Evolutionary conservation across 208 protist genomes (phyloP).

Genomic region (Naegleria fowleri): DNA sequence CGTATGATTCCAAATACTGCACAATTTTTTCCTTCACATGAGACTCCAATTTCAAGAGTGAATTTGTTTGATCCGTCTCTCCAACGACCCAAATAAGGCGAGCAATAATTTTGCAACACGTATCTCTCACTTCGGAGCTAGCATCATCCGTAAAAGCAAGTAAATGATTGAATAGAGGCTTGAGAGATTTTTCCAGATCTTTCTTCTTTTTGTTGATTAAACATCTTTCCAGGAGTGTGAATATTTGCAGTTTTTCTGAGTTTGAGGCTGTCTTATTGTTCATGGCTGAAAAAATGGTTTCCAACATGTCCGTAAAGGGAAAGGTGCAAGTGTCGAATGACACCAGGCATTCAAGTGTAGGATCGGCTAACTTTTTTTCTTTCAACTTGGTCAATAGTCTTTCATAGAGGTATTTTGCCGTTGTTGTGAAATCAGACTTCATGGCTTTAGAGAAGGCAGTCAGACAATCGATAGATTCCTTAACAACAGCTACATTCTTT

Average conservation of each 20-base stretch:
- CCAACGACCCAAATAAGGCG: not conserved
- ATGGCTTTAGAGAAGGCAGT: not conserved
- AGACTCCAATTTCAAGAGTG: not conserved
- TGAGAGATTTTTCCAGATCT: not conserved
- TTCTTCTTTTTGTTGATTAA: not conserved
- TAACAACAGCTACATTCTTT: not conserved
- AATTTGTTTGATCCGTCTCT: not conserved
- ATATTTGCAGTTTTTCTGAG: not conserved
- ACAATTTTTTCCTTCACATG: not conserved
- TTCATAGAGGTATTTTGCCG: not conserved
- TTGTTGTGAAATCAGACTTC: not conserved
- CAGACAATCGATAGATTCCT: not conserved
- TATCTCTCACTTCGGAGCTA: not conserved
- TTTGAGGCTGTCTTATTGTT: not conserved
- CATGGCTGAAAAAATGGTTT: not conserved
- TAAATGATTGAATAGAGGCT: not conserved
- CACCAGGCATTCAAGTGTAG: not conserved
- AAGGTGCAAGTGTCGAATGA: not conserved
- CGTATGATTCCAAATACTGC: not conserved
- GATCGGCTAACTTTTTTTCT: slow-evolving; percentile 18
- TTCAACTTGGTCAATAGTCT: not conserved
- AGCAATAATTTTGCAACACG: not conserved
- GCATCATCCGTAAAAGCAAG: slow-evolving; percentile 11
- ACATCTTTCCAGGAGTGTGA: not conserved
- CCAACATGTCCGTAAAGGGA: not conserved